Conservation (phyloP, 331 rosid genomes). For the Dryas integrifolia region DNA sequence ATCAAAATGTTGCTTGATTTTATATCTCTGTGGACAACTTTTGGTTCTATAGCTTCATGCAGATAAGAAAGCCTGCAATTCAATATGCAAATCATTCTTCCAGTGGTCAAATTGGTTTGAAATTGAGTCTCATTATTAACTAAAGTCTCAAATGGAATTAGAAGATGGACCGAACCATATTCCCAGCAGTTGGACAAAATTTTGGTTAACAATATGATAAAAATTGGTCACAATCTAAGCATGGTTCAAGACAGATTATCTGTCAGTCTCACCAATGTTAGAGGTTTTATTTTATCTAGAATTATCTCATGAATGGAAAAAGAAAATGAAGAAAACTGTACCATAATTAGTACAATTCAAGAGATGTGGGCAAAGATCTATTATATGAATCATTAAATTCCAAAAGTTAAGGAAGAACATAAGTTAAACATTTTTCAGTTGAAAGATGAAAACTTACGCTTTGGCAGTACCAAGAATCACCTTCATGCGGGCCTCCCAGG, state of each 20-base stretch:
- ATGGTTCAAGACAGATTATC: not conserved
- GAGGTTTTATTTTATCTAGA: not conserved
- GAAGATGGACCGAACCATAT: not conserved
- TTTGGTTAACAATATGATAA: not conserved
- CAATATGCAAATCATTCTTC: constrained; percentile 15
- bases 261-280: not conserved
- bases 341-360: not conserved
- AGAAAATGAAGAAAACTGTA: not conserved
- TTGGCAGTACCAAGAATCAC: constrained; percentile 90
- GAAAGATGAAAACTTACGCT: constrained; percentile 70
- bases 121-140: not conserved
- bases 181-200: not conserved
- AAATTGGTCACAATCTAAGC: not conserved
- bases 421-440: constrained; percentile 1
- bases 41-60: constrained; percentile 97
- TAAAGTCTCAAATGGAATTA: not conserved
- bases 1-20: constrained; percentile 95
- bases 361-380: not conserved
- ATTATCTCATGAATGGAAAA: not conserved
- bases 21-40: constrained; percentile 93
- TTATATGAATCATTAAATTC: constrained; percentile 2
- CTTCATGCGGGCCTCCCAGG: constrained; percentile 95
- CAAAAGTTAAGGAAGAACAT: not conserved
- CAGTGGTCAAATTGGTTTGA: not conserved
- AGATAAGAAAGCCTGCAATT: constrained; percentile 86